Conservation (phyloP, 2,329 filamentous ascomycete genomes). For the Ophiostoma novo-ulmi region DNA sequence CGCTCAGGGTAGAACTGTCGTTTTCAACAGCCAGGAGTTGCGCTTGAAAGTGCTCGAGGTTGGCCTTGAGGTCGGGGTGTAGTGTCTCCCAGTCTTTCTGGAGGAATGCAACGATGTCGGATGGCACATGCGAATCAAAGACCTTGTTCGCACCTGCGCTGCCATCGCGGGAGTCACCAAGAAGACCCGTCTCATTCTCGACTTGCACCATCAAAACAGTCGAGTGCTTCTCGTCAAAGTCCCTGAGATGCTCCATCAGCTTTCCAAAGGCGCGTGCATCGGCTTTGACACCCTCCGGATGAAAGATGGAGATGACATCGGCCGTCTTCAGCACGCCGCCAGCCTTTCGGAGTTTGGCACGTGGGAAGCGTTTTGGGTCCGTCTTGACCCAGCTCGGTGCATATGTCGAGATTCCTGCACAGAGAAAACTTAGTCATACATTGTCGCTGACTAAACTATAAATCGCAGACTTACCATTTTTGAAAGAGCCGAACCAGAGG, state of each 20-base stretch:
- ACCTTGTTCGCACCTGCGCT: slow-evolving; percentile 38
- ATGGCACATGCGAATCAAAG: slow-evolving; percentile 36
- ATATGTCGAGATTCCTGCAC: slow-evolving; percentile 25
- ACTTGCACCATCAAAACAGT: slow-evolving; percentile 55
- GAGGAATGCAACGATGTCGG: slow-evolving; percentile 13
- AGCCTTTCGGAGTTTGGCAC: slow-evolving; percentile 31
- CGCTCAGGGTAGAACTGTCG: slow-evolving; percentile 2
- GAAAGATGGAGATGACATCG: slow-evolving; percentile 33
- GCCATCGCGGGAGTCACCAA: slow-evolving; percentile 49
- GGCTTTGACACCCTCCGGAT: slow-evolving; percentile 27
- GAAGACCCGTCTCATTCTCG: slow-evolving; percentile 50
- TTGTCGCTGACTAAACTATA: background rate
- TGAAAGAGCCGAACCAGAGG: slow-evolving; percentile 32
- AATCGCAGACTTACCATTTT: slow-evolving; percentile 28
- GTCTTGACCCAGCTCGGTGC: slow-evolving; percentile 31
- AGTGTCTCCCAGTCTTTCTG: slow-evolving; percentile 1
- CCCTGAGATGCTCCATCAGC: slow-evolving; percentile 36
- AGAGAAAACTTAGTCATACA: background rate
- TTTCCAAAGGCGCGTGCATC: slow-evolving; percentile 31
- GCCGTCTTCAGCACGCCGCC: slow-evolving; percentile 29
- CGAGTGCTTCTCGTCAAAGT: slow-evolving; percentile 42
- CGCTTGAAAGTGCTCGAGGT: slow-evolving; percentile 21
- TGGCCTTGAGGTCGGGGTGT: slow-evolving; percentile 4
- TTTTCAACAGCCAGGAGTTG: background rate
- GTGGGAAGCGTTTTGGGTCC: slow-evolving; percentile 30